Percentiles rank a stretch among this genome's conserved stretches.
phyloP scores from a whole-genome alignment of 805 yeast species.

The Starmerella riodocensis region DNA sequence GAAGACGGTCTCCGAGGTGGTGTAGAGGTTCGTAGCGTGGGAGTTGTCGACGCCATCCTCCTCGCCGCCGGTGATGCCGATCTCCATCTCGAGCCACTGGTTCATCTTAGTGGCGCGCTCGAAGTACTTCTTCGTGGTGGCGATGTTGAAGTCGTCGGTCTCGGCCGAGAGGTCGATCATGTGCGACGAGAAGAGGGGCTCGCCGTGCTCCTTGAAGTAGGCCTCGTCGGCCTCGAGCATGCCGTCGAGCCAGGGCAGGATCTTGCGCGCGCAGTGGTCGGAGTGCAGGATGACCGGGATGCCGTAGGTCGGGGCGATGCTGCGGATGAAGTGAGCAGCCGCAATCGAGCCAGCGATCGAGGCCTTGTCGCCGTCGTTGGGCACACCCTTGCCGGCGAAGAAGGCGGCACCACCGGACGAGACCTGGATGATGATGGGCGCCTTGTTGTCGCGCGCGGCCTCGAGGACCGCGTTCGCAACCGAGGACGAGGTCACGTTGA shows the following conservation, averaged over 20 bases:
- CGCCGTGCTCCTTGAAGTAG: constrained; percentile 72
- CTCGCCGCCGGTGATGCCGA: constrained; percentile 99
- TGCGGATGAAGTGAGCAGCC: constrained; percentile 94
- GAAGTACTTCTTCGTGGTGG: constrained; percentile 88
- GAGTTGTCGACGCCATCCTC: constrained; percentile 99
- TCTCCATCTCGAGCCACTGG: constrained; percentile 99
- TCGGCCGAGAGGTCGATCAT: constrained; percentile 98
- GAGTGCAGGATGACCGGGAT: constrained; percentile 95
- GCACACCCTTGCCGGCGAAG: constrained; percentile 99
- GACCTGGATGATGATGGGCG: constrained; percentile 93
- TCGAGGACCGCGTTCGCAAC: constrained; percentile 94
- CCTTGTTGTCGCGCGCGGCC: constrained; percentile 87
- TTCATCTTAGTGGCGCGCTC: constrained; percentile 82
- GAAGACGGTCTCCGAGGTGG: constrained; percentile 88
- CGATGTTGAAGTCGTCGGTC: constrained; percentile 88
- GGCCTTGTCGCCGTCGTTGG: constrained; percentile 84
- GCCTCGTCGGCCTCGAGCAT: constrained; percentile 94
- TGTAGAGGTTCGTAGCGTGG: constrained; percentile 78
- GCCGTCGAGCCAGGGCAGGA: constrained; percentile 98
- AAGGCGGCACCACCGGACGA: constrained; percentile 99
- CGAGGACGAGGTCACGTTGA: constrained; percentile 94
- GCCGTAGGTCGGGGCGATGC: constrained; percentile 92
- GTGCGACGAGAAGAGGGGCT: constrained; percentile 96
- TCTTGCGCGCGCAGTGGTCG: constrained; percentile 97
- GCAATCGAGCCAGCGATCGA: constrained; percentile 91